Percentiles rank a stretch among this genome's conserved stretches.
Conservation (phyloP, 2,329 filamentous ascomycete species). For the Coniella vitis region DNA sequence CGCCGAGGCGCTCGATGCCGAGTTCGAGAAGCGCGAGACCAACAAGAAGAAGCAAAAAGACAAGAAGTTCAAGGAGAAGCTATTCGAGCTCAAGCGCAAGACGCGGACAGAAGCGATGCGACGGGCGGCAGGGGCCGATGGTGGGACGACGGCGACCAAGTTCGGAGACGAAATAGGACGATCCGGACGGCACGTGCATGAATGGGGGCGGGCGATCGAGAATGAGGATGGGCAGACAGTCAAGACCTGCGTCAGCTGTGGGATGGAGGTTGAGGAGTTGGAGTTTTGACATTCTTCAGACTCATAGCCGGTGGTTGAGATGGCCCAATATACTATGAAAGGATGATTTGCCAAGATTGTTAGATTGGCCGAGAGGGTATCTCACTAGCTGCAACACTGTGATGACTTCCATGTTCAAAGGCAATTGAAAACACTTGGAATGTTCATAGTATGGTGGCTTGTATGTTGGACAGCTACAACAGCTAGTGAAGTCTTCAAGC, state of each 20-base stretch:
- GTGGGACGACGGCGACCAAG: conserved; percentile 80
- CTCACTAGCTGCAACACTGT: too few species aligned
- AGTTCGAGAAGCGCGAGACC: conserved; percentile 72
- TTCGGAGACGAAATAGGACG: conserved; percentile 42
- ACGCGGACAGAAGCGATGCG: conserved; percentile 88
- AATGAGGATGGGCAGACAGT: conserved; percentile 66
- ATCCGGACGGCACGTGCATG: conserved; percentile 73
- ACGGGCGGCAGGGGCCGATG: conserved; percentile 54
- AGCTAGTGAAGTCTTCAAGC: too few species aligned
- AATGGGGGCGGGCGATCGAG: conserved; percentile 70
- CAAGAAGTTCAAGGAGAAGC: conserved; percentile 82
- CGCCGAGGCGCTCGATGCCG: conserved; percentile 74
- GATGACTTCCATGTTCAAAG: too few species aligned
- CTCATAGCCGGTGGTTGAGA: background rate
- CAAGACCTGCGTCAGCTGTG: conserved; percentile 72
- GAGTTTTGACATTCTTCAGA: conserved; percentile 56
- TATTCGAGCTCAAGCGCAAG: conserved; percentile 85
- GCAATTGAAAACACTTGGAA: too few species aligned
- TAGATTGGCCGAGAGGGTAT: too few species aligned
- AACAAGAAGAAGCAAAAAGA: conserved; percentile 85
- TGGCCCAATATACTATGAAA: background rate
- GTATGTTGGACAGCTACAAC: too few species aligned
- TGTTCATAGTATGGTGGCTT: too few species aligned
- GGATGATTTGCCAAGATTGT: background rate
- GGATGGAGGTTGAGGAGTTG: conserved; percentile 72